Base-by-base conservation (phyloP, 495 filamentous ascomycete genomes). In the Aspergillus panamensis region DNA sequence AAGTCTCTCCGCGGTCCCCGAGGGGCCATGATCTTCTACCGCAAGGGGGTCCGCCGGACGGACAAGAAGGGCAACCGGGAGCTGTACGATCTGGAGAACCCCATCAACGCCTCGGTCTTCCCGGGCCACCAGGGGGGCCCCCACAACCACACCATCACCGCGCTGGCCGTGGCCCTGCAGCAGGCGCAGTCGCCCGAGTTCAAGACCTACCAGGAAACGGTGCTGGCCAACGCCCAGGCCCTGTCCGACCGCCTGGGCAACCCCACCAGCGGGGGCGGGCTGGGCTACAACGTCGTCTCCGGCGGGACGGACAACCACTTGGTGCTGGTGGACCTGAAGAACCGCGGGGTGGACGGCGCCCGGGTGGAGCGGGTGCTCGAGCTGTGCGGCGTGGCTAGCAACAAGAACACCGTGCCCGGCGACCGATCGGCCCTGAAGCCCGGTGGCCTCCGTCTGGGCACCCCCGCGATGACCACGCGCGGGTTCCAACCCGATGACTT, bases 61-160 rank as follows among this genome's bases (percentile, higher is more conserved):
- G 86, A 96, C 68, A 96, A 96, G 80, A 91, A 87, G 59, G 92
- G 92, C 39, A 87, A 87, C 59, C 74, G 89, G 66, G 87, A 87
- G 53, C 77, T 91, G 66, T 98, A 97, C 75, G 87, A 97, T 65
- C 85, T 98, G 48, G 94, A 98, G 75, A 84, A 82, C 60, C 90
- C 92, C 42, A 97, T 98, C 77, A 98, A 98, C 72, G 80, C 84
- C 48, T 96, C 95, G 8, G 95, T 98, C 58, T 98, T 98, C 81
- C 94, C 94, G n/a, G 94, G 95, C 31, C 94, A 98, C 74, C 94
- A 98, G 68, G 94, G 94, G 64, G 94, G 94, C 4, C 94, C 94
- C 12, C 94, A 98, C 80, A 98, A 98, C 77, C 94, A 98, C 76
- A 98, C 94, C 53, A 98, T 98, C 73, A 93, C 93, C 45, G 95